Evolutionary conservation across 257 asterid genomes (phyloP).

Genomic region (Datura wrightii): DNA sequence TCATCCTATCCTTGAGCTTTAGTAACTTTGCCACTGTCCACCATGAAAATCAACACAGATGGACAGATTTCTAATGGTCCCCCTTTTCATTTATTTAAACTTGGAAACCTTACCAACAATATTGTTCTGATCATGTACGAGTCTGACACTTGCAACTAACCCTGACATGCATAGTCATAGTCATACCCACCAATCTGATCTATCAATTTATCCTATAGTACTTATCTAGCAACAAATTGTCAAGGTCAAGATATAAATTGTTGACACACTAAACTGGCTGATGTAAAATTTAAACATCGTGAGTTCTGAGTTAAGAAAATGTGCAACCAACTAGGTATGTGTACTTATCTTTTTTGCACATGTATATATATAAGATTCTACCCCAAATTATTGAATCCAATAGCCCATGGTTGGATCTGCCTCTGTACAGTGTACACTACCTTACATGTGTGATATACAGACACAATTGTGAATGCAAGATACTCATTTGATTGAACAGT

Average conservation of each 20-base stretch:
- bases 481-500: neutral
- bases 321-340: neutral
- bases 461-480: neutral
- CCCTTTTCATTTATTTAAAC: slow-evolving; percentile 23
- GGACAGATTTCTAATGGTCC: neutral
- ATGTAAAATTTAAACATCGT: neutral
- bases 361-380: neutral
- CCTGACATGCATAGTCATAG: neutral
- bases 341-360: neutral
- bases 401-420: neutral
- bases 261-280: neutral
- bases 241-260: neutral
- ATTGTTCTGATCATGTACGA: neutral
- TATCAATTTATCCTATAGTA: slow-evolving; percentile 7
- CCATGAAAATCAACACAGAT: too few relatives aligned
- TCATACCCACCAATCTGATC: neutral
- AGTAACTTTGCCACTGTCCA: too few relatives aligned
- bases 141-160: slow-evolving; percentile 24
- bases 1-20: too few relatives aligned
- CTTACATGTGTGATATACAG: neutral
- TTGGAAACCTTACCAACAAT: slow-evolving; percentile 9
- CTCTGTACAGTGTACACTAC: neutral
- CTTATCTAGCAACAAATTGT: neutral
- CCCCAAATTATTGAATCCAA: neutral
- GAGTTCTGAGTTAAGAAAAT: neutral